Conservation (phyloP, 768 basidiomycete genomes). For the Xerocomellus amylosporus region DNA sequence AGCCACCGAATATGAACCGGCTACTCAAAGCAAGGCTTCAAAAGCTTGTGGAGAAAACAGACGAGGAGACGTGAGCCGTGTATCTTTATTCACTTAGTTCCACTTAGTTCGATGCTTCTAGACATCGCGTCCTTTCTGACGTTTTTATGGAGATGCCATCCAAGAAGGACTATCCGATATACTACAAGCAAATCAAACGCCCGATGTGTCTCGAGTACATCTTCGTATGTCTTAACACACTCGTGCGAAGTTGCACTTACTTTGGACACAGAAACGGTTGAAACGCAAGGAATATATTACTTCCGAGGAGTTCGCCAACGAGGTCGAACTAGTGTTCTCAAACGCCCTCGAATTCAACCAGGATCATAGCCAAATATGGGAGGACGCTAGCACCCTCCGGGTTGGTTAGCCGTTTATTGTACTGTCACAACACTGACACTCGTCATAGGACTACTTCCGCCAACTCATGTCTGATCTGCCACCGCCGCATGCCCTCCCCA, state of each 20-base stretch:
- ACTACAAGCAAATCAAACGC: slow-evolving; percentile 76
- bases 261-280: slow-evolving; percentile 61
- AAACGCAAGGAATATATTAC: slow-evolving; percentile 75
- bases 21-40: slow-evolving; percentile 66
- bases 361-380: slow-evolving; percentile 81
- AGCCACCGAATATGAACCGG: slow-evolving; percentile 60
- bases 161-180: slow-evolving; percentile 73
- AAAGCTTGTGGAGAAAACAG: slow-evolving; percentile 71
- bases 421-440: slow-evolving; percentile 9
- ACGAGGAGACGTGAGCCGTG: slow-evolving; percentile 54
- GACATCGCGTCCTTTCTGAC: slow-evolving; percentile 63
- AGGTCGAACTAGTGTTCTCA: slow-evolving; percentile 86
- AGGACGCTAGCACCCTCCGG: slow-evolving; percentile 65
- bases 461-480: slow-evolving; percentile 79
- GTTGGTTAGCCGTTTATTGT: slow-evolving; percentile 38
- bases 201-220: slow-evolving; percentile 79
- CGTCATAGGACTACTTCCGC: slow-evolving; percentile 63
- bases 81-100: slow-evolving; percentile 1
- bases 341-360: slow-evolving; percentile 89
- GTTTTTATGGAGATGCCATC: slow-evolving; percentile 86
- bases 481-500: slow-evolving; percentile 56
- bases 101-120: slow-evolving; percentile 26
- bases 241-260: neutral
- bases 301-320: slow-evolving; percentile 70
- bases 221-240: slow-evolving; percentile 49